Evolutionary conservation across 2,329 filamentous ascomycete genomes (phyloP), one percentile per base, ranked within the genome.

Genomic region (Verticillium dahliae): DNA sequence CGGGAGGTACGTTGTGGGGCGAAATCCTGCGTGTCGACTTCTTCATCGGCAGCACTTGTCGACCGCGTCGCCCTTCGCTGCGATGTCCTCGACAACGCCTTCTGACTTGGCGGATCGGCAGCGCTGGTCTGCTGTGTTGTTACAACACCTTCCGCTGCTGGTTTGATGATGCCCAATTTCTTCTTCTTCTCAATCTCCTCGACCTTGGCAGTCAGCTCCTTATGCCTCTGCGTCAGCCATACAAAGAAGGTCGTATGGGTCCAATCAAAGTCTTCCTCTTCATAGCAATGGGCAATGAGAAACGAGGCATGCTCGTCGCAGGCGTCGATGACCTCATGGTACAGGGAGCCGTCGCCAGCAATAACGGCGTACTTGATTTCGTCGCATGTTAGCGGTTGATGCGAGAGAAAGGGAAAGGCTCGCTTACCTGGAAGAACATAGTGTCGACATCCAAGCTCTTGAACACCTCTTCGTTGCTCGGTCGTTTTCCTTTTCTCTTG

Each of bases 321-420:
- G 33, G 79, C 75, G 15, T 75, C 69, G 9, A 78, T 70, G 1
- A 81, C 80, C 60, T 86, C 83, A 33, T 80, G 73, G 5, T 80
- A 71, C 1, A 82, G 79, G 35, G 78, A 74, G 9, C 83, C 83
- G 63, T 85, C 81, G 13, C 84, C 84, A 18, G 80, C 72, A 57
- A 69, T 74, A n/a, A 80, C 70, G 22, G 81, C 80, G 66, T 85
- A 86, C 76, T 83, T 31, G 27, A 4, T 31, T 31, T 31, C 27
- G 4, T 31, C 27, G 27, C 27, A 62, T 27, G n/a, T 61, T 22
- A 66, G 55, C 55, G 62, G 60, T 18, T 7, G 9, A 11, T 22
- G 27, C 27, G 11, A 18, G n/a, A n/a, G 45, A 27, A 22, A 2
- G 11, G 5, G 9, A 52, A 52, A 56, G 57, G 9, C 52, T 56